These are phyloP conservation scores for Penicillium ochrochloron DNA, from an alignment of 495 filamentous ascomycete species.

Conservation along the genomic window DNA sequence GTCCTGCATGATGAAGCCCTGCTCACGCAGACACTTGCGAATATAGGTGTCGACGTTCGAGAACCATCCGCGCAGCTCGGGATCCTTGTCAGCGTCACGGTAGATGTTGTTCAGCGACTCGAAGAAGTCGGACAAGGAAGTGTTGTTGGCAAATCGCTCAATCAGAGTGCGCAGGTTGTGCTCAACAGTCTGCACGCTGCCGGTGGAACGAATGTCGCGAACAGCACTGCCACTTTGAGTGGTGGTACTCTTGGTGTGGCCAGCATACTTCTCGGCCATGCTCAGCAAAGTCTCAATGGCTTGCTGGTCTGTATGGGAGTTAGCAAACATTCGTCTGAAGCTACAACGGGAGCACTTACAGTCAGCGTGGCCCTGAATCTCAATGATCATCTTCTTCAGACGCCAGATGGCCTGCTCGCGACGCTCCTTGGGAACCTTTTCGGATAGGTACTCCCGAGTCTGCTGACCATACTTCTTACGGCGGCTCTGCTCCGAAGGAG, in stretches of 20 bases:
- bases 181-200: slow-evolving; percentile 69
- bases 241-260: slow-evolving; percentile 68
- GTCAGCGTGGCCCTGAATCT: slow-evolving; percentile 91
- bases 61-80: slow-evolving; percentile 91
- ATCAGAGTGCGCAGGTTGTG: slow-evolving; percentile 82
- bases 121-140: slow-evolving; percentile 83
- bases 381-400: slow-evolving; percentile 96
- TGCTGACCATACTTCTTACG: slow-evolving; percentile 44
- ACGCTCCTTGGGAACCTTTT: slow-evolving; percentile 91
- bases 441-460: slow-evolving; percentile 71
- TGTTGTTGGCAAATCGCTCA: slow-evolving; percentile 95
- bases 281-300: slow-evolving; percentile 84
- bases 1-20: slow-evolving; percentile 90
- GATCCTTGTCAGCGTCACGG: slow-evolving; percentile 85
- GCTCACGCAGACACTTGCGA: slow-evolving; percentile 78
- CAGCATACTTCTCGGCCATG: slow-evolving; percentile 84
- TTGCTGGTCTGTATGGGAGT: slow-evolving; percentile 62
- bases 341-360: slow-evolving; percentile 53
- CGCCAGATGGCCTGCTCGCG: slow-evolving; percentile 92
- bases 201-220: slow-evolving; percentile 68
- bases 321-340: slow-evolving; percentile 5
- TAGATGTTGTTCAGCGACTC: slow-evolving; percentile 87
- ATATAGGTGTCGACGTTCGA: slow-evolving; percentile 75
- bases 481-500: slow-evolving; percentile 30
- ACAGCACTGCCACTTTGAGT: slow-evolving; percentile 66